Base-by-base conservation (phyloP, 495 filamentous ascomycete species). In the Penicillium antarcticum region DNA sequence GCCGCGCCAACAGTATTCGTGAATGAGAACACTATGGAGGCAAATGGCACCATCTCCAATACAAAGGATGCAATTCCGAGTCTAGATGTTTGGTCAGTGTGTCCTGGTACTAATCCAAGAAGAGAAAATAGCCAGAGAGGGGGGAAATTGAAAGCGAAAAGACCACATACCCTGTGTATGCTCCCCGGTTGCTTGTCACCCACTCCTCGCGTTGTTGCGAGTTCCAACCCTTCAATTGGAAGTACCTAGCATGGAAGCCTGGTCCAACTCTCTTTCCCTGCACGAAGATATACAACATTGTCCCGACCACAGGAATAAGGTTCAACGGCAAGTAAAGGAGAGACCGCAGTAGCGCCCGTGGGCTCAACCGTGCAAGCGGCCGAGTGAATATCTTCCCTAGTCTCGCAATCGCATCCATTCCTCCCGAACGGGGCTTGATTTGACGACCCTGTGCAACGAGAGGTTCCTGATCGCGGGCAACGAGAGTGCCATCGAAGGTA, bases 1-100 rank as follows among this genome's bases (percentile, higher is more conserved):
- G 91, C 94, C 19, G 94, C 94, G 1, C 92, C 94, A 42, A 92
- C 89, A 9, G 88, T 86, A 65, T 95, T 97, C 2, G 90, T 96
- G 58, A 95, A 97, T 8, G 87, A 74, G 65, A 97, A 96, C 36
- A 90, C 74, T 36, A 96, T 86, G 4, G 88, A 92, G 12, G 79
- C 79, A 43, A 96, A 62, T 2, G 94, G 94, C 5, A 97, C 68
- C 76, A 96, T 84, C 63, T 98, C 91, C 23, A 95, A 78, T 0
- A 90, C 66, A 31, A 87, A 85, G 3, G 88, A 81, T 21, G 85
- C 78, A 10, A 88, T 80, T 7, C 91, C 91, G 57, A 95, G 91
- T 39, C 89, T 95, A 58, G n/a, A 11, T 24, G 7, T n/a, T 48
- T 16, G 34, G 51, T 65, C 13, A 68, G 29, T n/a, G 57, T 51